Conservation (phyloP, 805 yeast genomes). For the Phaffomyces antillensis region DNA sequence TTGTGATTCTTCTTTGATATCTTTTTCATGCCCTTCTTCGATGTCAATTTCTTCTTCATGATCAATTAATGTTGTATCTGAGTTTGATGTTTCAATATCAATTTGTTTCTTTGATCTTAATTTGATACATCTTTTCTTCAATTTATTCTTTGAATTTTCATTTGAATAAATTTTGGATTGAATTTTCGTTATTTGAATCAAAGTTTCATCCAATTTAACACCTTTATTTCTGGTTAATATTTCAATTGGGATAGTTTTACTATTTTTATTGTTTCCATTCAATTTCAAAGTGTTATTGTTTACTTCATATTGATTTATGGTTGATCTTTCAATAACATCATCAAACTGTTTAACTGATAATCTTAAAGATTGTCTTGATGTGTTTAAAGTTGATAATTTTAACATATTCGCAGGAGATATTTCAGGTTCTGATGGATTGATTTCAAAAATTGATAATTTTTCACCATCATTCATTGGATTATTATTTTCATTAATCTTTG, state of each 20-base stretch:
- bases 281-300: constrained; percentile 1
- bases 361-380: constrained; percentile 77
- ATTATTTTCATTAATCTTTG: constrained; percentile 10
- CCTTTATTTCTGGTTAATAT: constrained; percentile 8
- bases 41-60: constrained; percentile 1
- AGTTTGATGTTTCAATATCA: not conserved
- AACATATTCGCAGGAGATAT: constrained; percentile 61
- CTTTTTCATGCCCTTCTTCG: not conserved
- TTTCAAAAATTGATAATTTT: constrained; percentile 37
- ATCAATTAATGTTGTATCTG: constrained; percentile 18
- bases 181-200: constrained; percentile 19
- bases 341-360: constrained; percentile 53
- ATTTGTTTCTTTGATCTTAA: constrained; percentile 3
- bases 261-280: constrained; percentile 11
- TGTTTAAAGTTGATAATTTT: constrained; percentile 58
- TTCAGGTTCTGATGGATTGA: constrained; percentile 54
- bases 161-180: constrained; percentile 20
- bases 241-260: constrained; percentile 17
- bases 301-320: constrained; percentile 17
- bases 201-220: constrained; percentile 14
- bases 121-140: constrained; percentile 19
- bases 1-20: not conserved
- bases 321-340: constrained; percentile 51
- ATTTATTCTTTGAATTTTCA: constrained; percentile 15
- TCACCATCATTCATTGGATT: constrained; percentile 18